Base-by-base conservation (phyloP, 1,284 basidiomycete species). In the Ceratobasidium sp. region DNA sequence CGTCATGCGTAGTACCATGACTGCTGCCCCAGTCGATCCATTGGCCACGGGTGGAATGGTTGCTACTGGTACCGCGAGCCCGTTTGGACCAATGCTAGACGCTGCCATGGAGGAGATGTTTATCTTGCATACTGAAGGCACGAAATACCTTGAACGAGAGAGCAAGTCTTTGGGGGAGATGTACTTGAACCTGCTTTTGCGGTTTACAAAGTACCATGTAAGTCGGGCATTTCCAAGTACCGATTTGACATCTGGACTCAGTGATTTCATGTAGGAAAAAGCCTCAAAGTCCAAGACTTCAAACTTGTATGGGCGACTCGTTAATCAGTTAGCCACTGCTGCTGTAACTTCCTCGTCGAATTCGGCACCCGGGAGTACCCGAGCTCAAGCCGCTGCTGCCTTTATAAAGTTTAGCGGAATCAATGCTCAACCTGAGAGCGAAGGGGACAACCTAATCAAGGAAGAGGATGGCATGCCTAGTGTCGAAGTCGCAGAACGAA, bases 81-180 rank as follows among this genome's bases (percentile, higher is more conserved):
- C 85, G 0, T 80, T 98, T 22, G 89, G 90, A 34, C 87, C 89
- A 0, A 96, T 98, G 93, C 86, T 99, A 14, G 98, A 99, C 81
- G 92, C 90, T 39, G 92, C 95, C 0, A 91, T 98, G 87, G 98
- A 98, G 78, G 98, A 99, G 81, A 88, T 99, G 19, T 99, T 99
- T 78, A 90, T 96, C 29, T 94, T 95, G 1, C 98, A 98, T 81
- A 92, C 92, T 5, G 96, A 98, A 82, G 95, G 94, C 1, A 90
- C 90, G 74, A 87, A 95, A 75, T 99, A 99, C 80, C 86, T 99
- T 4, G 98, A 99, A 79, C 89, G 90, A 43, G 98, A 99, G 84
- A 93, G 89, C 78, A 94, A 92, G 81, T 95, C 91, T 80, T 82
- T 99, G 62, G 89, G 90, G 0, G 90, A 93, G 71, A 86, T 98